phyloP scores from a whole-genome alignment of 1,284 basidiomycete genomes.

The Paramarasmius palmivorus region DNA sequence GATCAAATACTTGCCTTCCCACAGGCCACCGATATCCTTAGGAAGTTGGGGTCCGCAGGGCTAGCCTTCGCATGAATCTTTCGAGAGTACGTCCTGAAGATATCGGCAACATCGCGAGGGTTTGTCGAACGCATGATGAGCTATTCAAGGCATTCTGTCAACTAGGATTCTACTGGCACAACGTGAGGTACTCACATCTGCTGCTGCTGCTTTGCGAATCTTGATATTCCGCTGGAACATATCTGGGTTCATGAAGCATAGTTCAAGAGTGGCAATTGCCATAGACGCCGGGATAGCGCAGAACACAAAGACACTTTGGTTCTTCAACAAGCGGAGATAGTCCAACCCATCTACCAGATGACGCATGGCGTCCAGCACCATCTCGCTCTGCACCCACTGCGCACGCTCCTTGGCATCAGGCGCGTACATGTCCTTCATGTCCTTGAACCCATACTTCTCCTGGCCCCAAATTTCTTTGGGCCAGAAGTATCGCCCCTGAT shows the following conservation, averaged over 20 bases:
- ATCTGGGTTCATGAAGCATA: constrained; percentile 92
- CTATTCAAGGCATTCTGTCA: constrained; percentile 37
- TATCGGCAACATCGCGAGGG: constrained; percentile 87
- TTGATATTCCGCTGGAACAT: constrained; percentile 93
- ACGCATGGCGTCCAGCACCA: constrained; percentile 88
- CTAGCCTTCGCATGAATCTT: constrained; percentile 82
- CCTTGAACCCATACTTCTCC: constrained; percentile 64
- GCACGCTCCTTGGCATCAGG: constrained; percentile 41
- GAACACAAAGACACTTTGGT: constrained; percentile 96
- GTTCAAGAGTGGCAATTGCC: constrained; percentile 92
- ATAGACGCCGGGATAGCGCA: constrained; percentile 95
- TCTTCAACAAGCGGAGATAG: constrained; percentile 86
- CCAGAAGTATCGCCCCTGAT: constrained; percentile 92
- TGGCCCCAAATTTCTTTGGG: constrained; percentile 88
- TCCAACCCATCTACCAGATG: constrained; percentile 89
- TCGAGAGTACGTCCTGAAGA: constrained; percentile 84
- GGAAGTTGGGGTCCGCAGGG: constrained; percentile 86
- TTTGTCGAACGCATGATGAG: constrained; percentile 92
- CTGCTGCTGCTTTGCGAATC: constrained; percentile 92
- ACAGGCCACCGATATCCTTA: constrained; percentile 79
- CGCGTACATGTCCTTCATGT: constrained; percentile 63
- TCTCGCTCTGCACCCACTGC: constrained; percentile 80
- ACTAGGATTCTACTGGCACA: too few species aligned
- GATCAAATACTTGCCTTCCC: constrained; percentile 50
- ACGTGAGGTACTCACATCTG: constrained; percentile 52